These are phyloP conservation scores for Adansonia gregorii DNA, from an alignment of 441 rosid genomes.

Conservation along the genomic window DNA sequence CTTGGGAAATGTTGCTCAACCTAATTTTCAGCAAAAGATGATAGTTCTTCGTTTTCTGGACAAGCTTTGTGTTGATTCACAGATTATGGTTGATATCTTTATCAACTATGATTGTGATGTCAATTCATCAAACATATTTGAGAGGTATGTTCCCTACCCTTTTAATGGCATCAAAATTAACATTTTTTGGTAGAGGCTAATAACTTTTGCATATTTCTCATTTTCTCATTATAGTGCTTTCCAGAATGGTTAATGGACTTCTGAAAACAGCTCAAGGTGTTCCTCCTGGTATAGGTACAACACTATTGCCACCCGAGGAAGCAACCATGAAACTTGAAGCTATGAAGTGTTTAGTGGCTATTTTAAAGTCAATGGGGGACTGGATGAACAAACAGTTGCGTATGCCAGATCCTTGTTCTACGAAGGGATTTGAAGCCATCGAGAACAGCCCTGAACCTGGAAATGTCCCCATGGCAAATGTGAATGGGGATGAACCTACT, in stretches of 20 bases:
- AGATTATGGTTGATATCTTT: constrained; percentile 94
- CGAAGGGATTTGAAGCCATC: constrained; percentile 60
- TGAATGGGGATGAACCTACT: constrained; percentile 71
- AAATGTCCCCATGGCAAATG: constrained; percentile 66
- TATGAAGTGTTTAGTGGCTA: constrained; percentile 91
- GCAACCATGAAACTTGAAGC: constrained; percentile 90
- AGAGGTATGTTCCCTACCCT: constrained; percentile 62
- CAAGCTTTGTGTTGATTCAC: constrained; percentile 94
- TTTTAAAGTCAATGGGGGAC: constrained; percentile 95
- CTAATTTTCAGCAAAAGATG: constrained; percentile 99
- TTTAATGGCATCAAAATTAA: background rate
- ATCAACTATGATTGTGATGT: constrained; percentile 98
- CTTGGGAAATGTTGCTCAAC: constrained; percentile 94
- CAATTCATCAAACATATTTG: constrained; percentile 98
- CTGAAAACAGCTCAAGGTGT: constrained; percentile 99
- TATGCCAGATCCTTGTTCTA: constrained; percentile 75
- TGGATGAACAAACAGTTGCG: constrained; percentile 96
- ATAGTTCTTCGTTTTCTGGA: constrained; percentile 96
- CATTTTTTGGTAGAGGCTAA: background rate
- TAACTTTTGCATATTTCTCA: constrained; percentile 13
- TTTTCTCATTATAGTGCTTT: constrained; percentile 27
- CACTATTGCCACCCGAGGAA: constrained; percentile 90
- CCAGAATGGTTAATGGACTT: constrained; percentile 99
- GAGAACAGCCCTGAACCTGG: constrained; percentile 67
- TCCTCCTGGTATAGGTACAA: constrained; percentile 76